Conservation (phyloP, 129 eudicot species). For the Oenanthe sinensis region DNA sequence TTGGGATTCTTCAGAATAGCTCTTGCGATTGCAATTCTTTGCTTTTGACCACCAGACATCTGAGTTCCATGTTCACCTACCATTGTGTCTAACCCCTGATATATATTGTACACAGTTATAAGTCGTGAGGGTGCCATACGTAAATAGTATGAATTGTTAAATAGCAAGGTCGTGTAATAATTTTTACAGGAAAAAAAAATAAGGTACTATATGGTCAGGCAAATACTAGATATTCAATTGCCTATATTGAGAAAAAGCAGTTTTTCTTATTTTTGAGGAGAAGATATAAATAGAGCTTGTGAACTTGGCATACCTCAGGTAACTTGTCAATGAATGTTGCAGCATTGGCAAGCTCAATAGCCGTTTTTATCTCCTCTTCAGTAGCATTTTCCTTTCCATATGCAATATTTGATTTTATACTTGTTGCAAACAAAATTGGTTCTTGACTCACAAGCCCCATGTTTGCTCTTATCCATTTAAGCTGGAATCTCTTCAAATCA, state of each 20-base stretch:
- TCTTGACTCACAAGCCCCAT: conserved; percentile 89
- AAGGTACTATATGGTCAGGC: not conserved
- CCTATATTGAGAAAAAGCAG: not conserved
- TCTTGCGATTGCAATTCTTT: not conserved
- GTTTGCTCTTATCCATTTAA: conserved; percentile 65
- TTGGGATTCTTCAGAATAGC: not conserved
- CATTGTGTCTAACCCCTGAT: not conserved
- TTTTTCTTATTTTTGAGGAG: not conserved
- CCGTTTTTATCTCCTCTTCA: conserved; percentile 51
- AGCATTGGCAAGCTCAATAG: conserved; percentile 78
- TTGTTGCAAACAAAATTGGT: conserved; percentile 64
- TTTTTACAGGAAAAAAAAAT: too few species aligned
- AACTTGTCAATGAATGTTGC: conserved; percentile 62
- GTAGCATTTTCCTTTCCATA: conserved; percentile 67
- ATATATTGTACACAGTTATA: not conserved
- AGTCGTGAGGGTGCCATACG: not conserved
- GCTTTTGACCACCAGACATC: not conserved
- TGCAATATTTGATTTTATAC: conserved; percentile 64
- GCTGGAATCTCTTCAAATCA: conserved; percentile 57
- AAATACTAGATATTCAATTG: not conserved
- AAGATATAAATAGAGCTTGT: not conserved
- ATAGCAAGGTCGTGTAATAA: not conserved
- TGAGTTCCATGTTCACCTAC: not conserved
- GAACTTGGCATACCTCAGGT: conserved; percentile 41
- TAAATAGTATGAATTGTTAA: not conserved